phyloP scores from a whole-genome alignment of 371 early-diverging fungal species.

The Syncephalis plumigaleata region DNA sequence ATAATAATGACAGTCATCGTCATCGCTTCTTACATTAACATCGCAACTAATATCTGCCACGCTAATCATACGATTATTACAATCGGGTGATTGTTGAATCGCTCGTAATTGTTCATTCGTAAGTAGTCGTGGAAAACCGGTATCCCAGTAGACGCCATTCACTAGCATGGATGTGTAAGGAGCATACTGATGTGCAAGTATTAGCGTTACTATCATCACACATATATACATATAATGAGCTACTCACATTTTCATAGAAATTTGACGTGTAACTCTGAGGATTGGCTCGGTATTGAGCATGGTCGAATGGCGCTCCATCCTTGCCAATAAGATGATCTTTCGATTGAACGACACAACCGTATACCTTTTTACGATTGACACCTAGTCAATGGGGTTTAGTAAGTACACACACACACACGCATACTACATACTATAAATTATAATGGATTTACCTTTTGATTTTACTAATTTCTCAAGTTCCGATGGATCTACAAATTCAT shows the following conservation, averaged over 20 bases:
- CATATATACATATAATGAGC: neutral
- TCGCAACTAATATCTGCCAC: slow-evolving; percentile 93
- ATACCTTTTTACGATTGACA: slow-evolving; percentile 44
- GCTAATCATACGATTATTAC: slow-evolving; percentile 54
- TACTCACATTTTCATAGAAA: slow-evolving; percentile 57
- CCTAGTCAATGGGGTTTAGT: too few relatives aligned
- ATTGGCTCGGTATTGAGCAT: slow-evolving; percentile 49
- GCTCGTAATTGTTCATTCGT: slow-evolving; percentile 55
- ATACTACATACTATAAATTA: too few relatives aligned
- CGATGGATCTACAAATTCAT: slow-evolving; percentile 72
- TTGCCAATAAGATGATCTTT: slow-evolving; percentile 66
- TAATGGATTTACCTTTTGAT: too few relatives aligned
- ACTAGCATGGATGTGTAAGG: slow-evolving; percentile 79
- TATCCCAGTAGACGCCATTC: slow-evolving; percentile 92
- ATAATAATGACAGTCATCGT: too few relatives aligned
- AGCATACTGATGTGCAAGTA: slow-evolving; percentile 43
- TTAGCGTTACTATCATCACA: neutral
- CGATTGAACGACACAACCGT: slow-evolving; percentile 57
- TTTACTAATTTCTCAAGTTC: slow-evolving; percentile 52
- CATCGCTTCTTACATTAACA: slow-evolving; percentile 50
- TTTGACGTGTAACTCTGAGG: slow-evolving; percentile 68
- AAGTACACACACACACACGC: too few relatives aligned
- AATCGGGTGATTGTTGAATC: slow-evolving; percentile 38
- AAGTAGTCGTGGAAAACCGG: slow-evolving; percentile 71
- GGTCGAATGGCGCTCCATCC: slow-evolving; percentile 33